Percentiles rank a stretch among this genome's conserved stretches.
phyloP scores from a whole-genome alignment of 352 stramenopile genomes.

The Phytophthora pinifolia region DNA sequence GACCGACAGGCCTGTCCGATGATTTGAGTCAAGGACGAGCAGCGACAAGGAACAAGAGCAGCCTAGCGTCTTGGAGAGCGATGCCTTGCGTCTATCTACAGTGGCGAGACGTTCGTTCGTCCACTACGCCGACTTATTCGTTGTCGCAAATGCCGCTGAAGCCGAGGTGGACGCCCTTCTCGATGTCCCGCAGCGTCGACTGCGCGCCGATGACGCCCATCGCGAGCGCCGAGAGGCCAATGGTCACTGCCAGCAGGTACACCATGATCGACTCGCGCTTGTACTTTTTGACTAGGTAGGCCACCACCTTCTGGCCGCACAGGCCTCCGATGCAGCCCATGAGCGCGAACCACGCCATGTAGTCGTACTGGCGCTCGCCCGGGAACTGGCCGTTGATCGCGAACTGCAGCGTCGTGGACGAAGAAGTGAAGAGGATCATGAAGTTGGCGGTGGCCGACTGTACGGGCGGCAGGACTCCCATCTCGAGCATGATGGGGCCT shows the following conservation, averaged over 20 bases:
- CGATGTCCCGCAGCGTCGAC: conserved; percentile 56
- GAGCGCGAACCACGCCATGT: conserved; percentile 90
- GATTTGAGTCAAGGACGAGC: conserved; percentile 1
- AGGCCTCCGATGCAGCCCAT: conserved; percentile 88
- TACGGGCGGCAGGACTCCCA: conserved; percentile 91
- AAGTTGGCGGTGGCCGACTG: conserved; percentile 93
- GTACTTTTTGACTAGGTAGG: conserved; percentile 91
- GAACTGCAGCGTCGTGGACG: conserved; percentile 92
- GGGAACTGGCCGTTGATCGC: conserved; percentile 81
- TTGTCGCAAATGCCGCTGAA: conserved; percentile 69
- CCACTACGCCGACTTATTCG: conserved; percentile 32
- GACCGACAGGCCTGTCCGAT: background rate
- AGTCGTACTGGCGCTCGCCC: conserved; percentile 86
- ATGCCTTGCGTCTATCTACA: conserved; percentile 9
- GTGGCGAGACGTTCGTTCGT: background rate
- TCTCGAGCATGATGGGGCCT: conserved; percentile 96
- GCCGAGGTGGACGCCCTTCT: conserved; percentile 59
- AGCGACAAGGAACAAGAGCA: background rate
- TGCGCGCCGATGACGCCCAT: conserved; percentile 73
- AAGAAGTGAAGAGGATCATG: conserved; percentile 91
- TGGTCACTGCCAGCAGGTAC: conserved; percentile 69
- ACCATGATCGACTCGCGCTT: conserved; percentile 87
- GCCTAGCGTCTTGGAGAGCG: background rate
- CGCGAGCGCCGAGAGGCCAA: conserved; percentile 64
- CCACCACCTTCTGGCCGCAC: conserved; percentile 80